Conservation (phyloP, 2,329 filamentous ascomycete genomes). For the Calonectria naviculata region DNA sequence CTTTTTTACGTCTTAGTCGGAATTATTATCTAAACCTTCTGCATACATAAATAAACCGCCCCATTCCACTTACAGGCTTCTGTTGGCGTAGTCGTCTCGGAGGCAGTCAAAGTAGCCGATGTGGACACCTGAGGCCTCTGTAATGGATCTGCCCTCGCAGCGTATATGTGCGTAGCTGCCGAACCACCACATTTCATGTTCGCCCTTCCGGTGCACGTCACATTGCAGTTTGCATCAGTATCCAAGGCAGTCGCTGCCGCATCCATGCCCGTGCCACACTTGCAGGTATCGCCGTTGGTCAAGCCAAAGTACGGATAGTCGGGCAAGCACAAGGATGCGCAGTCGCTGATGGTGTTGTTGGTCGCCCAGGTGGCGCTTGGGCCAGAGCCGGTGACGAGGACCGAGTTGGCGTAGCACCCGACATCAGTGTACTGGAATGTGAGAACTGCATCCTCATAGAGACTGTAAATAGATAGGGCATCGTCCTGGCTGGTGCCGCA, state of each 20-base stretch:
- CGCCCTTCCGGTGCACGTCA: background rate
- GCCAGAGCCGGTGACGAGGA: background rate
- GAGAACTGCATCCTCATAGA: background rate
- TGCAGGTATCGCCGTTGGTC: background rate
- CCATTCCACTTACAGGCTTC: no score
- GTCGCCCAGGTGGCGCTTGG: background rate
- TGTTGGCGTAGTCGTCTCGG: background rate
- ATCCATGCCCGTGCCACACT: background rate
- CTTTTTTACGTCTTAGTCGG: no score
- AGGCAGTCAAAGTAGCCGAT: background rate
- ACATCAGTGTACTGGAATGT: background rate
- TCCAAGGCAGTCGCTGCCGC: background rate
- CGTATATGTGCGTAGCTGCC: background rate
- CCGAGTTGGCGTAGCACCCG: background rate
- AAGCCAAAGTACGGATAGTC: background rate
- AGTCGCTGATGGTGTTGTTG: background rate
- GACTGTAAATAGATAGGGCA: background rate
- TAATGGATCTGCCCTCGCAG: background rate
- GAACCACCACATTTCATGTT: background rate
- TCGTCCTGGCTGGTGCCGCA: background rate
- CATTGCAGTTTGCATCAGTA: background rate
- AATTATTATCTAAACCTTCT: no score
- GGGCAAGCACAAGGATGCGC: background rate
- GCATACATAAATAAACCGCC: no score
- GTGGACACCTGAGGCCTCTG: background rate